phyloP scores from a whole-genome alignment of 495 filamentous ascomycete genomes.

The Recurvomyces mirabilis region DNA sequence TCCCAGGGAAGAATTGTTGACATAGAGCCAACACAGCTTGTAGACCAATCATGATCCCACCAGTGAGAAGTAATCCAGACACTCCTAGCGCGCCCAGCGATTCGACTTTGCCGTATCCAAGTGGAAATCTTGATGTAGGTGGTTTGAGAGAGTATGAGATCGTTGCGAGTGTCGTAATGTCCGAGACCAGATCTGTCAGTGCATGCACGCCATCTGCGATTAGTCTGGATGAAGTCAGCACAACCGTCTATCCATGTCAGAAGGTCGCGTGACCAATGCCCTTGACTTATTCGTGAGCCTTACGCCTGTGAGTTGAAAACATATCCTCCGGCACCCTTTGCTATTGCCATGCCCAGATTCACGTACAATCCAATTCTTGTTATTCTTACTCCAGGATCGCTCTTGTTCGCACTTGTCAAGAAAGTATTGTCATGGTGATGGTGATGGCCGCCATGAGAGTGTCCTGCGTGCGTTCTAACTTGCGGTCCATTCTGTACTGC shows the following conservation, averaged over 20 bases:
- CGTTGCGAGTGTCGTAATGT: slow-evolving; percentile 84
- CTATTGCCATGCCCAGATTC: slow-evolving; percentile 87
- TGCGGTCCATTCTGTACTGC: slow-evolving; percentile 17
- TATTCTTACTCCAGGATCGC: slow-evolving; percentile 88
- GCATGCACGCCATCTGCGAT: slow-evolving; percentile 92
- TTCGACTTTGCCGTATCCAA: slow-evolving; percentile 95
- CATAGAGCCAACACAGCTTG: slow-evolving; percentile 64
- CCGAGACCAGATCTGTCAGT: slow-evolving; percentile 85
- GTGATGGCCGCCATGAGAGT: slow-evolving; percentile 57
- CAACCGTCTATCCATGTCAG: not conserved
- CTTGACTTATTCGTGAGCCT: no score
- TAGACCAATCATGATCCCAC: slow-evolving; percentile 83
- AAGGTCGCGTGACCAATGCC: not conserved
- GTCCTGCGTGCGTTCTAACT: slow-evolving; percentile 44
- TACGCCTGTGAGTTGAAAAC: slow-evolving; percentile 73
- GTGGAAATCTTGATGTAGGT: slow-evolving; percentile 70
- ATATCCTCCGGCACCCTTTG: slow-evolving; percentile 85
- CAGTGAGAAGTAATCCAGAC: slow-evolving; percentile 73
- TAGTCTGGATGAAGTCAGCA: slow-evolving; percentile 34
- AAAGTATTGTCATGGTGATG: slow-evolving; percentile 74
- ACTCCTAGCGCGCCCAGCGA: slow-evolving; percentile 88
- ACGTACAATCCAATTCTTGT: slow-evolving; percentile 84
- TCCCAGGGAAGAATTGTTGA: slow-evolving; percentile 68
- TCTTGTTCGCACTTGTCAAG: slow-evolving; percentile 75
- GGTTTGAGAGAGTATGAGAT: slow-evolving; percentile 82